Conservation (phyloP, 2,329 filamentous ascomycete species). For the Fusarium gaditjirri region DNA sequence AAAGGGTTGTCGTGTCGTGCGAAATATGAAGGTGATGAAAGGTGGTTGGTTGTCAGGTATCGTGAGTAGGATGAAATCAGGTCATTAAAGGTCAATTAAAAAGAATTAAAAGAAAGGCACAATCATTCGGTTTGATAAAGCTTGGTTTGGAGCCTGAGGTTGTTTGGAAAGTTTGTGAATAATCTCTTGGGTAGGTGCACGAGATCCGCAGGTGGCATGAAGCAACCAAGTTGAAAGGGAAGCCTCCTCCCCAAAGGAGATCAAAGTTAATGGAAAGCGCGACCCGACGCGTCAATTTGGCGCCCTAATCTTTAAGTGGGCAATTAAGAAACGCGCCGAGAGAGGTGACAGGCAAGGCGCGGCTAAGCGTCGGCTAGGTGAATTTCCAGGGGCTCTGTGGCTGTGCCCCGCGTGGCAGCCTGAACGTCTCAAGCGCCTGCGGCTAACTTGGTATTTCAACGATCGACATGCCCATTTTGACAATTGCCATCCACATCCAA, state of each 20-base stretch:
- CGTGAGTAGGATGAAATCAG: constrained; percentile 18
- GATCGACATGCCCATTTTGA: constrained; percentile 31
- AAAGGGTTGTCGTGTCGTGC: background rate
- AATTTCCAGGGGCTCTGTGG: constrained; percentile 23
- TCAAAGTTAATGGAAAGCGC: constrained; percentile 39
- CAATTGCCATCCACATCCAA: constrained; percentile 29
- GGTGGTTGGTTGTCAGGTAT: constrained; percentile 14
- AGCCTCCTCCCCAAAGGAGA: constrained; percentile 24
- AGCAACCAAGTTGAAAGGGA: constrained; percentile 27
- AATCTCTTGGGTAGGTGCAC: constrained; percentile 8
- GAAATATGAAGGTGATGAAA: background rate
- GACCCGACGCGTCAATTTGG: constrained; percentile 49
- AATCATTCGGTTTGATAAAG: constrained; percentile 2
- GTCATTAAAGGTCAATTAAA: constrained; percentile 7
- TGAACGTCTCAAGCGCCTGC: constrained; percentile 23
- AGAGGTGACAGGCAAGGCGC: background rate
- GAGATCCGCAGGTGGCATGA: constrained; percentile 31
- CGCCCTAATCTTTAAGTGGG: constrained; percentile 32
- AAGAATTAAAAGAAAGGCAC: background rate
- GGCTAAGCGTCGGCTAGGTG: constrained; percentile 29
- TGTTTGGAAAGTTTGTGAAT: constrained; percentile 10
- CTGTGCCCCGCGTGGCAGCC: constrained; percentile 15
- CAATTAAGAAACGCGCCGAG: constrained; percentile 32
- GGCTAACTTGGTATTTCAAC: constrained; percentile 32
- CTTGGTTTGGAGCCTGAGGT: background rate